A percentile compares a stretch with the other conserved stretches of the same genome.
Conservation (phyloP, 805 yeast genomes). For the Wickerhamiella musiphila region DNA sequence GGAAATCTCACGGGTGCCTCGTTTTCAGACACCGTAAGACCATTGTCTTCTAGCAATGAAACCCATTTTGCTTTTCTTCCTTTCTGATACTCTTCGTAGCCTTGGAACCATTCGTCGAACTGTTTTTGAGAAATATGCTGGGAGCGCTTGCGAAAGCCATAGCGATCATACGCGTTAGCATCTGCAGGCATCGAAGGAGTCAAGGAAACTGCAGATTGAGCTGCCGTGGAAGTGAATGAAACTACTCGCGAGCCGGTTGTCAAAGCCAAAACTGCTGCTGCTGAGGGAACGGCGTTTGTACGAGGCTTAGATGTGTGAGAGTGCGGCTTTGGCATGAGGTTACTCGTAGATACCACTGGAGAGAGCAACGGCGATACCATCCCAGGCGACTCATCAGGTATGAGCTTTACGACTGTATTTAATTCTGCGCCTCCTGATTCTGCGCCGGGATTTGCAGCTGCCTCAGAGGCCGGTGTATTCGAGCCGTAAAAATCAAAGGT, state of each 20-base stretch:
- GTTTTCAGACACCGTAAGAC: conserved; percentile 30
- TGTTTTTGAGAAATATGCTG: conserved; percentile 33
- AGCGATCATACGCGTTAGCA: conserved; percentile 34
- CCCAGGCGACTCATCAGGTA: too few relatives aligned
- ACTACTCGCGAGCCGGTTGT: conserved; percentile 1
- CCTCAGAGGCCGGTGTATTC: not conserved
- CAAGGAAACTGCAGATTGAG: conserved; percentile 2
- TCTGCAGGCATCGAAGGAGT: conserved; percentile 4
- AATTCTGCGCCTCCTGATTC: not conserved
- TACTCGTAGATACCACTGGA: too few relatives aligned
- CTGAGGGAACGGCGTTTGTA: not conserved
- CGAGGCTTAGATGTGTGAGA: not conserved
- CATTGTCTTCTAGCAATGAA: conserved; percentile 44
- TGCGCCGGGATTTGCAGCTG: not conserved
- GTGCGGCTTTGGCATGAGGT: too few relatives aligned
- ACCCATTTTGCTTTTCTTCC: conserved; percentile 69
- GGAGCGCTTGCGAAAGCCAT: conserved; percentile 68
- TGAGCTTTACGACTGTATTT: too few relatives aligned
- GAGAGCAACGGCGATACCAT: too few relatives aligned
- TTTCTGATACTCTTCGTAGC: conserved; percentile 43
- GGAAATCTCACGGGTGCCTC: conserved; percentile 26
- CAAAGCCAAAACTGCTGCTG: not conserved
- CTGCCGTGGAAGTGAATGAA: not conserved
- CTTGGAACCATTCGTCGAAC: conserved; percentile 61
- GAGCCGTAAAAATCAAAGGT: too few relatives aligned